Evolutionary conservation across 2,329 filamentous ascomycete species (phyloP), one percentile per base, ranked within the genome.

Genomic region (Teratosphaeria epicoccoides): DNA sequence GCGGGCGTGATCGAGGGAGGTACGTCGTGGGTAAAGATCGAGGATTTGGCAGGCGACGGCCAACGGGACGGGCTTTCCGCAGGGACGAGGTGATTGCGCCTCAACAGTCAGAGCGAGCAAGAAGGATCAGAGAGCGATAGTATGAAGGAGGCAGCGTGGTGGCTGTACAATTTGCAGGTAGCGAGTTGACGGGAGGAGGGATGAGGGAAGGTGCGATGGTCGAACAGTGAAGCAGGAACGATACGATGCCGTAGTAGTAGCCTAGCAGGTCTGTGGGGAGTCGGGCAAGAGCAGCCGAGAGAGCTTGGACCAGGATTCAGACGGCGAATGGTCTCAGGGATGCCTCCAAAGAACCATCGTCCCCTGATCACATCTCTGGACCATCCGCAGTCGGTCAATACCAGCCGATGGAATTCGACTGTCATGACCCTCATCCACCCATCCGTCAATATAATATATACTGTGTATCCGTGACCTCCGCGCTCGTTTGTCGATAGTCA

Each of bases 61-160:
- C 53, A 52, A 49, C 48, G 51, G 46, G 40, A 25, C 44, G 53
- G 45, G 51, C 24, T 52, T 46, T 52, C 50, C 43, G 54, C 44
- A 14, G n/a, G 54, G 54, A 54, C 51, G 51, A 53, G 54, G 49
- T 49, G 37, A 47, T 48, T 25, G 28, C 28, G 54, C 46, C 54
- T 55, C 51, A 55, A 53, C 10, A 5, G 44, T 24, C 25, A 40
- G 20, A 40, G 17, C 24, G 46, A 43, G 47, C 46, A 52, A 46
- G 44, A 51, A 49, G 28, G 46, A 46, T 43, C 45, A 56, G 49
- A 49, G 51, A 56, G 29, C 22, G 51, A 40, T 52, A 22, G 25
- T 52, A 22, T 45, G 48, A 50, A 50, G 44, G 40, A 51, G 44
- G 28, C 24, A 22, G 49, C 24, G 29, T 10, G 7, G 24, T n/a